Percentiles rank a stretch among this genome's conserved stretches.
These are phyloP conservation scores for Debaryomycetaceae sp. DNA, from an alignment of 1,139 yeast genomes.

Conservation along the genomic window DNA sequence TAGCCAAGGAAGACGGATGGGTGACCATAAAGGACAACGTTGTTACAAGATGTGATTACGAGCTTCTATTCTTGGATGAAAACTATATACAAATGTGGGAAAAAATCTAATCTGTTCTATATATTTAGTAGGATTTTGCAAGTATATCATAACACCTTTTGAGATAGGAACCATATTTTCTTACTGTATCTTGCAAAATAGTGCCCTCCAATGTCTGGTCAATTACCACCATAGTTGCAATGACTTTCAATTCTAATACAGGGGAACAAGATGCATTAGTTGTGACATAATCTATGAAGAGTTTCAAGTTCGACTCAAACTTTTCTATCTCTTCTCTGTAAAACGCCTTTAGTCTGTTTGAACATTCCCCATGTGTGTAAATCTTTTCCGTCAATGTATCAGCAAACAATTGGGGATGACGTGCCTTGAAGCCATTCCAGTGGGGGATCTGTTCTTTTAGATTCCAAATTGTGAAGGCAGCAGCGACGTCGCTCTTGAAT, in stretches of 20 bases:
- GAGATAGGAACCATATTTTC: constrained; percentile 6
- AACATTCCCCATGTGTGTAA: neutral
- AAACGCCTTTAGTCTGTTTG: constrained; percentile 1
- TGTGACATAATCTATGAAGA: constrained; percentile 9
- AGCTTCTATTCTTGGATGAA: constrained; percentile 60
- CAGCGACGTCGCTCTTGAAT: constrained; percentile 13
- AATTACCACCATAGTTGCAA: constrained; percentile 19
- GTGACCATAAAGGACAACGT: constrained; percentile 51
- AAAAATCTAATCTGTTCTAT: constrained; percentile 1
- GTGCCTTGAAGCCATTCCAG: constrained; percentile 25
- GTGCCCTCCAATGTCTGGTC: constrained; percentile 16
- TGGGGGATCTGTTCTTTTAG: constrained; percentile 17
- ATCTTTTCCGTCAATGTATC: neutral
- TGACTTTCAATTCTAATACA: constrained; percentile 14
- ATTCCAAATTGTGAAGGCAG: constrained; percentile 8
- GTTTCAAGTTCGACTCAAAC: constrained; percentile 11
- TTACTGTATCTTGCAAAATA: constrained; percentile 12
- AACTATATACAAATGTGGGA: constrained; percentile 71
- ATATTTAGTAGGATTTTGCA: constrained; percentile 1
- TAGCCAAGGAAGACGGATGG: constrained; percentile 50
- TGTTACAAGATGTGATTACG: constrained; percentile 48
- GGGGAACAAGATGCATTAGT: constrained; percentile 3
- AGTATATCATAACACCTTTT: constrained; percentile 9
- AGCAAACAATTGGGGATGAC: constrained; percentile 22
- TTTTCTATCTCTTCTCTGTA: constrained; percentile 14